These are phyloP conservation scores for Crithidia sp. DNA, from an alignment of 208 protist species.

Conservation along the genomic window DNA sequence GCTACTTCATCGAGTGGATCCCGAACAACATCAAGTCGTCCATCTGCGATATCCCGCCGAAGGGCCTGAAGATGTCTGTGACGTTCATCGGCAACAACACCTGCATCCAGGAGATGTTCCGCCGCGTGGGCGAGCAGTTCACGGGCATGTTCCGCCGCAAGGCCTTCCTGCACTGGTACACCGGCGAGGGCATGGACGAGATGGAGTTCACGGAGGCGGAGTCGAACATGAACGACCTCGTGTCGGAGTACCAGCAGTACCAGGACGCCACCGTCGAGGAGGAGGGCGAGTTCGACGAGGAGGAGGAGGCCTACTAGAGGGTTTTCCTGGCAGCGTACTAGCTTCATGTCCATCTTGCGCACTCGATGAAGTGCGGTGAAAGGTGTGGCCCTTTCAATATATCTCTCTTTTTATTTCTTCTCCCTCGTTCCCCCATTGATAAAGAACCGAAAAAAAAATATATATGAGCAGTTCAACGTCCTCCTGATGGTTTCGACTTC, in stretches of 20 bases:
- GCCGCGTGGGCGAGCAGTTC: slow-evolving; percentile 96
- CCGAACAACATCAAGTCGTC: slow-evolving; percentile 75
- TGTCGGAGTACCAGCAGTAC: slow-evolving; percentile 95
- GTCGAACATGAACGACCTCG: slow-evolving; percentile 95
- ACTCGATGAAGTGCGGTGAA: neutral
- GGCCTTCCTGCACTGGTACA: slow-evolving; percentile 99
- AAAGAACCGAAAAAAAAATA: neutral
- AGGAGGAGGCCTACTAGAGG: slow-evolving; percentile 67
- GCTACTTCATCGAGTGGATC: slow-evolving; percentile 95
- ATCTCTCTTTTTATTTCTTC: too few relatives aligned
- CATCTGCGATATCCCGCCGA: slow-evolving; percentile 93
- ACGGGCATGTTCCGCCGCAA: slow-evolving; percentile 98
- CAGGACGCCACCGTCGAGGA: slow-evolving; percentile 89
- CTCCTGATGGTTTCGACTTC: too few relatives aligned
- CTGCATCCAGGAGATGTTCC: slow-evolving; percentile 94
- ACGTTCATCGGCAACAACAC: slow-evolving; percentile 96
- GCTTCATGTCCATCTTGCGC: too few relatives aligned
- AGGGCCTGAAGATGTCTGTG: slow-evolving; percentile 92
- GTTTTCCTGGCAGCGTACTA: too few relatives aligned
- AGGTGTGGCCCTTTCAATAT: neutral
- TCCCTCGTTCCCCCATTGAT: too few relatives aligned
- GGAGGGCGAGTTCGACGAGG: slow-evolving; percentile 71
- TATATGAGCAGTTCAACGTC: neutral
- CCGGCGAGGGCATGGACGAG: slow-evolving; percentile 94
- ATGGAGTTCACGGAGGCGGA: slow-evolving; percentile 92